These are phyloP conservation scores for Astragalus glycyphyllos DNA, from an alignment of 306 rosid genomes.

Conservation along the genomic window DNA sequence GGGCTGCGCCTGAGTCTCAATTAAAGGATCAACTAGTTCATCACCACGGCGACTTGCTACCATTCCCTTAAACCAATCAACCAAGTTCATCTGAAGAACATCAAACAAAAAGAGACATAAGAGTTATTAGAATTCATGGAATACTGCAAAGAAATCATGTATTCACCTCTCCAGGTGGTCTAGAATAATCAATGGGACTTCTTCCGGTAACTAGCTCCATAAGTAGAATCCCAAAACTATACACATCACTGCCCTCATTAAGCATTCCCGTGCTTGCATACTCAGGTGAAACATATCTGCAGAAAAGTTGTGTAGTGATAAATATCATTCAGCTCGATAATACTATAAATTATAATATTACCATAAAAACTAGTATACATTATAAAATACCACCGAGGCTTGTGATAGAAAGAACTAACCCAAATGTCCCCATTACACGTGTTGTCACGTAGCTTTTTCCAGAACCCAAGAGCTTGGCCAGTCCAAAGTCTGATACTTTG, in stretches of 20 bases:
- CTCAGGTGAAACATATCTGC: constrained; percentile 96
- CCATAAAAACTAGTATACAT: no score
- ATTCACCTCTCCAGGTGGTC: constrained; percentile 92
- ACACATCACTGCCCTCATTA: constrained; percentile 93
- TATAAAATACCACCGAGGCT: constrained; percentile 19
- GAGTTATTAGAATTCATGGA: constrained; percentile 25
- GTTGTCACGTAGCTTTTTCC: constrained; percentile 91
- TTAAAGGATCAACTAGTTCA: constrained; percentile 82
- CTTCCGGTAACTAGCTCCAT: constrained; percentile 99
- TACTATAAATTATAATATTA: constrained; percentile 2
- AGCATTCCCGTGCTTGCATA: constrained; percentile 99
- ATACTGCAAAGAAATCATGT: constrained; percentile 33
- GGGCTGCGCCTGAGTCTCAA: constrained; percentile 76
- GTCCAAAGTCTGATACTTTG: constrained; percentile 93
- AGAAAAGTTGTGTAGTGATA: constrained; percentile 28
- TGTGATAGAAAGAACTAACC: constrained; percentile 62
- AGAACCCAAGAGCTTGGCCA: constrained; percentile 89
- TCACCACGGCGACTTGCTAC: constrained; percentile 85
- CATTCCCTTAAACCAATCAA: constrained; percentile 98
- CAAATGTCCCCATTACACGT: constrained; percentile 98
- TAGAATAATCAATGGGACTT: constrained; percentile 92
- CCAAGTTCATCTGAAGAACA: constrained; percentile 87
- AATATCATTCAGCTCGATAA: constrained; percentile 10
- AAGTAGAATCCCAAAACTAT: constrained; percentile 90
- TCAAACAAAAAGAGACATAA: constrained; percentile 31